A percentile compares a stretch with the other conserved stretches of the same genome.
Evolutionary conservation across 2,329 filamentous ascomycete genomes (phyloP).

Genomic region (Sporothrix variecibatus): DNA sequence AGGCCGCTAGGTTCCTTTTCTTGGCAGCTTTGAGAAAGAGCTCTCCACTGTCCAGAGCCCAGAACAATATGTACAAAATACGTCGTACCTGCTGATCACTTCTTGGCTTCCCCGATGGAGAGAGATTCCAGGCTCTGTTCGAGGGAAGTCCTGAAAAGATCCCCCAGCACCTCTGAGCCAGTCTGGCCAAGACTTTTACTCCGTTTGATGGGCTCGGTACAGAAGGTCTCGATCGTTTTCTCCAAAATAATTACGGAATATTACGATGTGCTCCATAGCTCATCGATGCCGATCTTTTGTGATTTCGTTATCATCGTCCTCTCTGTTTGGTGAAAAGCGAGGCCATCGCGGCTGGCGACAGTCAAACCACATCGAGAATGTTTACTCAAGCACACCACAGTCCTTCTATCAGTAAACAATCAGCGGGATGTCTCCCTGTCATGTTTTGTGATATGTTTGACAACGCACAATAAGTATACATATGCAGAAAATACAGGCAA

Average conservation of each 20-base stretch:
- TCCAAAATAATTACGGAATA: neutral
- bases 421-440: neutral
- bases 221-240: neutral
- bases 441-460: neutral
- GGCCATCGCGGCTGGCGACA: neutral
- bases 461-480: neutral
- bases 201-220: neutral
- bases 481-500: neutral
- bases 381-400: neutral
- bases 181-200: neutral
- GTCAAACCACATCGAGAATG: neutral
- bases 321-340: neutral
- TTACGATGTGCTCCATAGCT: neutral
- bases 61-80: neutral
- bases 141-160: neutral
- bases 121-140: neutral
- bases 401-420: neutral
- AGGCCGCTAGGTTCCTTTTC: neutral
- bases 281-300: neutral
- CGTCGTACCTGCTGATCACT: conserved; percentile 9
- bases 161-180: neutral
- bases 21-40: neutral
- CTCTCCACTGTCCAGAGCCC: conserved; percentile 4
- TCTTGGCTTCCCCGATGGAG: conserved; percentile 9
- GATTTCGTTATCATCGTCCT: neutral